Evolutionary conservation across 2,329 filamentous ascomycete genomes (phyloP).

Genomic region (Alternaria sp.): DNA sequence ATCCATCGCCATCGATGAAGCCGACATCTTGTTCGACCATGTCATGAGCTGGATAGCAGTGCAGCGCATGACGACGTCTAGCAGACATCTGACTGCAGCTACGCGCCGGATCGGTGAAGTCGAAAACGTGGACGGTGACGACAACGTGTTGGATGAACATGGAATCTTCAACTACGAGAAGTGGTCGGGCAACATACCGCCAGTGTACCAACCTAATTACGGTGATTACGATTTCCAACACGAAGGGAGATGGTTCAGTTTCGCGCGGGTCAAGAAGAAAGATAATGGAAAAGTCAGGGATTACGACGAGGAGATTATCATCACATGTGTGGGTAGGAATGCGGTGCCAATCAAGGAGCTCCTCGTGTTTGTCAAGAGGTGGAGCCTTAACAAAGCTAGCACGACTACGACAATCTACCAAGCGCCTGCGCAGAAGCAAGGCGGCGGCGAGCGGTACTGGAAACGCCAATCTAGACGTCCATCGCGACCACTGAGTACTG

Average conservation of each 20-base stretch:
- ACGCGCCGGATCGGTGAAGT: conserved; percentile 43
- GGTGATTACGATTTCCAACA: conserved; percentile 54
- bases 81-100: conserved; percentile 44
- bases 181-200: conserved; percentile 56
- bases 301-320: conserved; percentile 51
- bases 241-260: conserved; percentile 48
- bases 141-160: not conserved
- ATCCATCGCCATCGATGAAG: not conserved
- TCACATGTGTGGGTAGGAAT: conserved; percentile 56
- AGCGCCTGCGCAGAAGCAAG: conserved; percentile 48
- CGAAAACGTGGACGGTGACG: conserved; percentile 30
- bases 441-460: conserved; percentile 41
- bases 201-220: conserved; percentile 57
- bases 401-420: conserved; percentile 55
- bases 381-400: conserved; percentile 51
- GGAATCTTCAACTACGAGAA: conserved; percentile 58
- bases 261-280: conserved; percentile 46
- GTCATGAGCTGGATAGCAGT: conserved; percentile 49
- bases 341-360: conserved; percentile 57
- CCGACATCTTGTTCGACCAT: conserved; percentile 13
- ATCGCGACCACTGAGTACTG: conserved; percentile 72
- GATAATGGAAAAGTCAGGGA: conserved; percentile 28
- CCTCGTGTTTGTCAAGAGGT: conserved; percentile 53
- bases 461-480: conserved; percentile 15
- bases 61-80: conserved; percentile 29